phyloP scores from a whole-genome alignment of 2,329 filamentous ascomycete genomes.

The Fusarium papillatum region DNA sequence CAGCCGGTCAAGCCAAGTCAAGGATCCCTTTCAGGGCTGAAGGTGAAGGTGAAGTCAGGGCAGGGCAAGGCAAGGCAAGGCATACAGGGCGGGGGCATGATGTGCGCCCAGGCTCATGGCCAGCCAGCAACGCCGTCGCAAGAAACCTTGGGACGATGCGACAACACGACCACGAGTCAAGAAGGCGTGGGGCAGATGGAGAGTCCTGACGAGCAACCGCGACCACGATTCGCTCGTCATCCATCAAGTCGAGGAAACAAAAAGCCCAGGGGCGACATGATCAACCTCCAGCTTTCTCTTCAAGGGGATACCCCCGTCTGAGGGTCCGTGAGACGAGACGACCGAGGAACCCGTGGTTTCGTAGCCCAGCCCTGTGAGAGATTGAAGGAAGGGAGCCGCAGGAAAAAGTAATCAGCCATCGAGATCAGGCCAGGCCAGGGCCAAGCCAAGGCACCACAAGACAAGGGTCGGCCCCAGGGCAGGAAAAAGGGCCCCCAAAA shows the following conservation, averaged over 20 bases:
- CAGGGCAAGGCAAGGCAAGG: too few relatives aligned
- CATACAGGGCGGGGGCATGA: background rate
- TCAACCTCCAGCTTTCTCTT: constrained; percentile 4
- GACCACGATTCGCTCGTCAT: background rate
- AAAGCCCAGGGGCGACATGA: background rate
- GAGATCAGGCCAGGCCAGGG: background rate
- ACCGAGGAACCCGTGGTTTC: constrained; percentile 11
- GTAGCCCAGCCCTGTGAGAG: constrained; percentile 33
- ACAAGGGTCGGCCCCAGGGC: background rate
- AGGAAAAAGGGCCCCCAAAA: constrained; percentile 5
- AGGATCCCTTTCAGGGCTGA: constrained; percentile 6
- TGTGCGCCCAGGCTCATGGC: background rate
- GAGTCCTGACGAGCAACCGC: background rate
- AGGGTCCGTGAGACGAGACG: constrained; percentile 3
- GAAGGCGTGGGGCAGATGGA: constrained; percentile 4
- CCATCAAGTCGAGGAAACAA: constrained; percentile 1
- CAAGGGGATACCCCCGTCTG: constrained; percentile 6
- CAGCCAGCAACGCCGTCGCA: constrained; percentile 7
- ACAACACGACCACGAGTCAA: constrained; percentile 6
- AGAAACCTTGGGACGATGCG: constrained; percentile 5
- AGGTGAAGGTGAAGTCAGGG: background rate
- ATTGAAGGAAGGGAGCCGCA: constrained; percentile 13
- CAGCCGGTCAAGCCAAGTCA: background rate
- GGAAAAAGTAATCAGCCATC: constrained; percentile 1
- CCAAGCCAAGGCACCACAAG: too few relatives aligned